Evolutionary conservation across 2,329 filamentous ascomycete species (phyloP).

Genomic region (Colletotrichum scovillei): DNA sequence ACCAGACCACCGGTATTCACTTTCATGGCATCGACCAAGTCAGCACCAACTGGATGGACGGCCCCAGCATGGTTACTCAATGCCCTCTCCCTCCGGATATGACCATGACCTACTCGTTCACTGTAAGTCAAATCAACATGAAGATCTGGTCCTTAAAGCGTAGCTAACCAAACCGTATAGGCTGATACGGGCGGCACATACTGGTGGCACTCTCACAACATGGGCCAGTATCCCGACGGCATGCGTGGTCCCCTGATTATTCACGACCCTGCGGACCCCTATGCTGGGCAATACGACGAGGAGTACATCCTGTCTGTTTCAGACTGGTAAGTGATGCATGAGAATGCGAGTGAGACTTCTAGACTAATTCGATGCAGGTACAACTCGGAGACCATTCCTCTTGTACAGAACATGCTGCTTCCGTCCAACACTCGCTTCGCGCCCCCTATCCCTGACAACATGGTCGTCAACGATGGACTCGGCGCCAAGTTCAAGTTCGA

Average conservation of each 20-base stretch:
- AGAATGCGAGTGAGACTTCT: background rate
- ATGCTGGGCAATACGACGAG: slow-evolving; percentile 64
- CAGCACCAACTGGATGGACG: slow-evolving; percentile 68
- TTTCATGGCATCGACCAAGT: slow-evolving; percentile 71
- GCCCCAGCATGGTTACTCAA: slow-evolving; percentile 65
- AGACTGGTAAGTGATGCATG: slow-evolving; percentile 46
- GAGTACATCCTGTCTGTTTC: slow-evolving; percentile 61
- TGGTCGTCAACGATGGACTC: slow-evolving; percentile 57
- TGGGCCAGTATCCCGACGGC: slow-evolving; percentile 76
- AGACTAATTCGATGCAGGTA: slow-evolving; percentile 48
- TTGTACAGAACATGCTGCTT: slow-evolving; percentile 53
- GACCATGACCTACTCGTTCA: slow-evolving; percentile 65
- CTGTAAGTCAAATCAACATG: slow-evolving; percentile 44
- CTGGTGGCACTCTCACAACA: slow-evolving; percentile 72
- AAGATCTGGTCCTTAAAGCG: background rate
- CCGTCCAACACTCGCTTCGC: slow-evolving; percentile 51
- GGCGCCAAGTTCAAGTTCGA: slow-evolving; percentile 49
- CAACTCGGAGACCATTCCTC: slow-evolving; percentile 49
- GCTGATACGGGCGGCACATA: slow-evolving; percentile 55
- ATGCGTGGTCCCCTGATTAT: slow-evolving; percentile 71
- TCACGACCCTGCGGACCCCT: slow-evolving; percentile 67
- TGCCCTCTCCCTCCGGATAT: slow-evolving; percentile 63
- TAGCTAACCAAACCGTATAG: background rate
- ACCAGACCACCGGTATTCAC: slow-evolving; percentile 62
- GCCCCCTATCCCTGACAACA: slow-evolving; percentile 54